Conservation (phyloP, 2,329 filamentous ascomycete species). For the Colletotrichum trifolii region DNA sequence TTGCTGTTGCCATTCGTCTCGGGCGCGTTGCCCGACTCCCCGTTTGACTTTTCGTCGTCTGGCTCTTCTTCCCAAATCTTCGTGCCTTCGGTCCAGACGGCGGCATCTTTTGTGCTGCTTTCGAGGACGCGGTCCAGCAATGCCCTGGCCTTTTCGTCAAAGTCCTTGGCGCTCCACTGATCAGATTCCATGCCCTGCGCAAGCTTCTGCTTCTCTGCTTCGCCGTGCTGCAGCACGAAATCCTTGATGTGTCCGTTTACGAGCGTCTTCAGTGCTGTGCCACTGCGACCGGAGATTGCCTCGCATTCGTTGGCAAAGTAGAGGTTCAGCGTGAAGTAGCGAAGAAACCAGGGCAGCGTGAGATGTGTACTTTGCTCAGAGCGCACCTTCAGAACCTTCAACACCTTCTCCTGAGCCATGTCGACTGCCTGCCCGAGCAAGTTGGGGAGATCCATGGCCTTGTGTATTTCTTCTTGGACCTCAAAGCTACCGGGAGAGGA, state of each 20-base stretch:
- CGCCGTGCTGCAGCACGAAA: constrained; percentile 78
- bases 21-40: constrained; percentile 42
- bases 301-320: constrained; percentile 71
- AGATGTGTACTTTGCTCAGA: constrained; percentile 75
- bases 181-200: constrained; percentile 83
- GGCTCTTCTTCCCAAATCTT: constrained; percentile 63
- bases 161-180: constrained; percentile 83
- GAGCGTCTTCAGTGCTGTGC: constrained; percentile 79
- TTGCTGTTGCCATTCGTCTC: constrained; percentile 65
- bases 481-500: constrained; percentile 51
- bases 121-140: constrained; percentile 74
- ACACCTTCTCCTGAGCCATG: constrained; percentile 79
- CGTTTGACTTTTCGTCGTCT: constrained; percentile 31
- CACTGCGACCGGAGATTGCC: constrained; percentile 82
- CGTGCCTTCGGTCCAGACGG: constrained; percentile 71
- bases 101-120: constrained; percentile 76
- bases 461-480: constrained; percentile 80
- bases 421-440: constrained; percentile 84
- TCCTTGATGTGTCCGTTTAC: constrained; percentile 86
- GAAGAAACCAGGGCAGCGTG: not conserved
- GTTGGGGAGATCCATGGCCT: constrained; percentile 80
- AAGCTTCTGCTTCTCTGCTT: constrained; percentile 78
- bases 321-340: not conserved
- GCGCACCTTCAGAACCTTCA: constrained; percentile 81
- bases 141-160: constrained; percentile 69